These are phyloP conservation scores for Tulasnella sp. DNA, from an alignment of 768 basidiomycete genomes.

Conservation along the genomic window DNA sequence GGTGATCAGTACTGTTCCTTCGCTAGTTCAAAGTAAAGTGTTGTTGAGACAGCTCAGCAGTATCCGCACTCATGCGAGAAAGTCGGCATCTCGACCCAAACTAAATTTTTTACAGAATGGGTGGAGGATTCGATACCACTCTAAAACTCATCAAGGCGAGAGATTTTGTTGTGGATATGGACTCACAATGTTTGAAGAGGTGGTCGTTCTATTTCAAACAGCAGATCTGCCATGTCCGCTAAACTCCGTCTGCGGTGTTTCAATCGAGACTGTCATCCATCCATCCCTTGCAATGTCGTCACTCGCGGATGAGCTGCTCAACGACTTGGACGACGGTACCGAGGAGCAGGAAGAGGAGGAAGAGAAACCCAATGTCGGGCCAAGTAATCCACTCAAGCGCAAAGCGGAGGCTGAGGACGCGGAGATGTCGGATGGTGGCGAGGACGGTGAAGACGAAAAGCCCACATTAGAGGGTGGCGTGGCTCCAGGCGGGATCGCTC, in stretches of 20 bases:
- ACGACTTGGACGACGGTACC: constrained; percentile 80
- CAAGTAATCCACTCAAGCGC: constrained; percentile 37
- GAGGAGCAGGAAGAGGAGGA: constrained; percentile 46
- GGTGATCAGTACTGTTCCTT: background rate
- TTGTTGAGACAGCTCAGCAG: constrained; percentile 49
- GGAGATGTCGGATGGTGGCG: constrained; percentile 45
- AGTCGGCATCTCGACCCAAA: constrained; percentile 66
- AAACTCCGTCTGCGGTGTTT: background rate
- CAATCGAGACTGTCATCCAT: constrained; percentile 1
- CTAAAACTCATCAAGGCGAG: constrained; percentile 59
- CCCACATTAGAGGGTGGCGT: constrained; percentile 31
- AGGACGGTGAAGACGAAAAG: constrained; percentile 32
- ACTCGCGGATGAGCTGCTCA: constrained; percentile 84
- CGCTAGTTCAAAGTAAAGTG: background rate
- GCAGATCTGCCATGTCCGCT: background rate
- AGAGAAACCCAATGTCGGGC: constrained; percentile 28
- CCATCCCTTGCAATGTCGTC: constrained; percentile 23
- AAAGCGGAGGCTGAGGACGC: constrained; percentile 47
- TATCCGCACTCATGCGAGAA: constrained; percentile 76
- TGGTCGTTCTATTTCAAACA: background rate
- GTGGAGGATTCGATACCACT: constrained; percentile 77
- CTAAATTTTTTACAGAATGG: constrained; percentile 29
- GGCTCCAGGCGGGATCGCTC: constrained; percentile 46
- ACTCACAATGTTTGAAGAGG: background rate
- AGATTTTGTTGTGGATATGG: background rate